These are phyloP conservation scores for Gossypium schwendimanii DNA, from an alignment of 441 rosid genomes.

Conservation along the genomic window DNA sequence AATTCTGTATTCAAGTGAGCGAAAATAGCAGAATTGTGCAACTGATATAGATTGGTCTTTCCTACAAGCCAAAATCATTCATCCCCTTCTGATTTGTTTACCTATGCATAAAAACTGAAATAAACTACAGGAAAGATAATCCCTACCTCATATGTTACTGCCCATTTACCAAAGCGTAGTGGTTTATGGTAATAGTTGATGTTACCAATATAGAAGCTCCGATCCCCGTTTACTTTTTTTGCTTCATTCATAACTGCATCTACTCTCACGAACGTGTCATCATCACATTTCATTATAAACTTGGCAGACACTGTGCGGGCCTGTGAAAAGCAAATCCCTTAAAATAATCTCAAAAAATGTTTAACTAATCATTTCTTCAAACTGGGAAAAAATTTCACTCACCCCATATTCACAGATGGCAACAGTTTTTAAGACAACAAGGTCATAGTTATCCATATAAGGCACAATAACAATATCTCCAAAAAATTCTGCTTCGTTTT, in stretches of 20 bases:
- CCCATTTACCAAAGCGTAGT: conserved; percentile 74
- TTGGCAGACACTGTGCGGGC: conserved; percentile 39
- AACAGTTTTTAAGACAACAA: conserved; percentile 71
- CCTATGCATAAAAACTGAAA: not conserved
- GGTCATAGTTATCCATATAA: conserved; percentile 73
- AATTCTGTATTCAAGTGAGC: not conserved
- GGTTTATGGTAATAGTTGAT: conserved; percentile 72
- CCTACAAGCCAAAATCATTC: not conserved
- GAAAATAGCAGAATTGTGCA: not conserved
- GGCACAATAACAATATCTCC: conserved; percentile 73
- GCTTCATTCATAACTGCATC: conserved; percentile 58
- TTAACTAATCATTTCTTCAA: not conserved
- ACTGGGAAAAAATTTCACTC: conserved; percentile 16
- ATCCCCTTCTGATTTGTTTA: not conserved
- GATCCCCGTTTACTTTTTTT: conserved; percentile 33
- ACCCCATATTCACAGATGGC: conserved; percentile 83
- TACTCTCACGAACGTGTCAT: conserved; percentile 68
- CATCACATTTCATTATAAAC: conserved; percentile 70
- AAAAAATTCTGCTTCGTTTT: conserved; percentile 76
- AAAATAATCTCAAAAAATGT: not conserved
- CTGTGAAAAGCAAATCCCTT: conserved; percentile 29
- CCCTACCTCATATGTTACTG: conserved; percentile 68
- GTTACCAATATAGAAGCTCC: conserved; percentile 64
- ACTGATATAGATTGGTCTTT: not conserved
- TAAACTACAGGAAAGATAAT: not conserved